Evolutionary conservation across 495 filamentous ascomycete genomes (phyloP).

Genomic region (Penicillium desertorum): DNA sequence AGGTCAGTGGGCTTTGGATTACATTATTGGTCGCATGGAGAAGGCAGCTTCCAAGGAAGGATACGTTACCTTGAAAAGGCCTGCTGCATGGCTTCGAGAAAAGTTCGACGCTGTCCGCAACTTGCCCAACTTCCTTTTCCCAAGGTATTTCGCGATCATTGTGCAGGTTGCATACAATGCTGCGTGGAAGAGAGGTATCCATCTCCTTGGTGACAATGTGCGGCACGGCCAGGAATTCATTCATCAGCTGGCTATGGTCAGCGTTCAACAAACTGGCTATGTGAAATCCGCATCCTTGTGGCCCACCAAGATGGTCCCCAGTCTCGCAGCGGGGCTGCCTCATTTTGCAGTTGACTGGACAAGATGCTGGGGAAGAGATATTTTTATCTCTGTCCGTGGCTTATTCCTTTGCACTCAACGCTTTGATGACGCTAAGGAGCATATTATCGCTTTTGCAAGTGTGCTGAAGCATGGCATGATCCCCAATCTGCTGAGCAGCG

Average conservation of each 20-base stretch:
- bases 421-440: conserved; percentile 83
- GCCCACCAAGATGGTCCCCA: conserved; percentile 78
- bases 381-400: conserved; percentile 92
- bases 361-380: conserved; percentile 94
- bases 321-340: conserved; percentile 88
- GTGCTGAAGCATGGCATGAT: conserved; percentile 99
- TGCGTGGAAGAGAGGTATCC: conserved; percentile 72
- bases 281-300: conserved; percentile 88
- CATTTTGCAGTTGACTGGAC: conserved; percentile 96
- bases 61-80: conserved; percentile 58
- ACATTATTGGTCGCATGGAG: conserved; percentile 75
- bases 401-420: conserved; percentile 86
- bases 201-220: conserved; percentile 74
- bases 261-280: conserved; percentile 81
- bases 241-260: conserved; percentile 83
- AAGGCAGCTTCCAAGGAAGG: conserved; percentile 61
- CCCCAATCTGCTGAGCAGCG: conserved; percentile 86
- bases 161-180: conserved; percentile 83
- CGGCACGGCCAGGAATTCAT: conserved; percentile 79
- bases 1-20: conserved; percentile 94
- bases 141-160: conserved; percentile 89
- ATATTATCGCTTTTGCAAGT: conserved; percentile 93
- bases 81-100: conserved; percentile 74
- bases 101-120: conserved; percentile 80
- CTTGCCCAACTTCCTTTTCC: conserved; percentile 85